Percentiles rank a stretch among this genome's conserved stretches.
Evolutionary conservation across 2,329 filamentous ascomycete genomes (phyloP).

Genomic region (Septoria petroselini): DNA sequence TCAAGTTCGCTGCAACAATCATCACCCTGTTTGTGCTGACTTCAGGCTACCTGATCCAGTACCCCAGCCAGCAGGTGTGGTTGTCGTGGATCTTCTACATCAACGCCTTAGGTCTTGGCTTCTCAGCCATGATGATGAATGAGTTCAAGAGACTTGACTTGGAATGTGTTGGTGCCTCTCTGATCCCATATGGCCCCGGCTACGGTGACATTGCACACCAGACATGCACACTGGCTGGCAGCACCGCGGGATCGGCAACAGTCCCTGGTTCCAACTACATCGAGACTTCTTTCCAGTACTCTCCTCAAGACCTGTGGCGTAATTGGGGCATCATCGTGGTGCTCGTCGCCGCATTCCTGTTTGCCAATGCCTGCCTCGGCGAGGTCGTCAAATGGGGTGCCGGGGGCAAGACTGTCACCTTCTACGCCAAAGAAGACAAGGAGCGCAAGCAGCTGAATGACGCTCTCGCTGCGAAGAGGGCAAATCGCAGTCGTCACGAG

Average conservation of each 20-base stretch:
- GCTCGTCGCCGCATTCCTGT: slow-evolving; percentile 72
- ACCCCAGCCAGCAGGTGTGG: slow-evolving; percentile 70
- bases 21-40: slow-evolving; percentile 81
- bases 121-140: slow-evolving; percentile 79
- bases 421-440: slow-evolving; percentile 68
- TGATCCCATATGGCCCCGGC: slow-evolving; percentile 67
- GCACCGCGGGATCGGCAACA: slow-evolving; percentile 59
- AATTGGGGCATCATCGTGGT: slow-evolving; percentile 78
- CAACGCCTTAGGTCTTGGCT: slow-evolving; percentile 70
- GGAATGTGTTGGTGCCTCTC: slow-evolving; percentile 63
- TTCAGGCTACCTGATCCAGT: slow-evolving; percentile 80
- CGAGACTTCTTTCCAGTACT: slow-evolving; percentile 64
- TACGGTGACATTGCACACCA: slow-evolving; percentile 72
- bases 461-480: slow-evolving; percentile 58
- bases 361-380: slow-evolving; percentile 72
- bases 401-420: slow-evolving; percentile 75
- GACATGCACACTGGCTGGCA: slow-evolving; percentile 76
- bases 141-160: slow-evolving; percentile 71
- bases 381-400: slow-evolving; percentile 75
- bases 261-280: slow-evolving; percentile 70
- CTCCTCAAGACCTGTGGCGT: slow-evolving; percentile 67
- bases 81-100: slow-evolving; percentile 75
- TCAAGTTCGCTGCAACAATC: slow-evolving; percentile 72
- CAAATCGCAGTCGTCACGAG: slow-evolving; percentile 50
- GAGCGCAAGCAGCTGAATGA: slow-evolving; percentile 66